Percentiles rank a stretch among this genome's conserved stretches.
Conservation (phyloP, 495 filamentous ascomycete genomes). For the Clohesyomyces aquaticus region DNA sequence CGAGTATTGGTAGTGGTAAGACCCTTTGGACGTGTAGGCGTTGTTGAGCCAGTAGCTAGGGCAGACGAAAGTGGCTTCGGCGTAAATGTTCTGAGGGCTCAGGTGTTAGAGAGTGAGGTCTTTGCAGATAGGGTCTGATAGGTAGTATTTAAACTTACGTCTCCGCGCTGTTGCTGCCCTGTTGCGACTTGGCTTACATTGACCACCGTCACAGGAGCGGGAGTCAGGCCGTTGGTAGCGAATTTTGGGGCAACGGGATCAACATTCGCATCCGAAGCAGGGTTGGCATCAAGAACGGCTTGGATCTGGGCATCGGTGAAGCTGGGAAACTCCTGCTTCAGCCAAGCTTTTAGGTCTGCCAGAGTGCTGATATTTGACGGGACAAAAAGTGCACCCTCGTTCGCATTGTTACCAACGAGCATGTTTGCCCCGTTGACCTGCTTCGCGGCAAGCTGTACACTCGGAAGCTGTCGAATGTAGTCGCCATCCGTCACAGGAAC, state of each 20-base stretch:
- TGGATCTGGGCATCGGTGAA: slow-evolving; percentile 20
- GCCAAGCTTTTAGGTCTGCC: slow-evolving; percentile 16
- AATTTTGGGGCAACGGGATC: slow-evolving; percentile 12
- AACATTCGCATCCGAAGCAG: slow-evolving; percentile 13
- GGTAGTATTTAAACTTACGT: slow-evolving; percentile 50
- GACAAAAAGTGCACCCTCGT: slow-evolving; percentile 26
- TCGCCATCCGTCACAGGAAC: slow-evolving; percentile 17
- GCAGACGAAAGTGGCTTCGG: slow-evolving; percentile 65
- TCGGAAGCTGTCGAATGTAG: slow-evolving; percentile 8
- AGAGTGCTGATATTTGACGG: slow-evolving; percentile 17
- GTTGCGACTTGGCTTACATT: slow-evolving; percentile 48
- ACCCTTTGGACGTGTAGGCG: slow-evolving; percentile 52
- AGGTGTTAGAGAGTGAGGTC: slow-evolving; percentile 2
- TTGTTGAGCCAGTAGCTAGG: slow-evolving; percentile 67
- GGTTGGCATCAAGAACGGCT: slow-evolving; percentile 16
- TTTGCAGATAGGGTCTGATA: slow-evolving; percentile 35
- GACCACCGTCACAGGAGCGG: slow-evolving; percentile 6
- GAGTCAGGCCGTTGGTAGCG: slow-evolving; percentile 14
- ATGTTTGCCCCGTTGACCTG: slow-evolving; percentile 16
- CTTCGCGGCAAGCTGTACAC: slow-evolving; percentile 7
- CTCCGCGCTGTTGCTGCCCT: slow-evolving; percentile 56
- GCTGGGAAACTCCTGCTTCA: slow-evolving; percentile 13
- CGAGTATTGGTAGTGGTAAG: slow-evolving; percentile 67
- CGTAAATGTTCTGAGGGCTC: slow-evolving; percentile 56
- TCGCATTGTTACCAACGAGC: slow-evolving; percentile 27